These are phyloP conservation scores for Talaromyces pinophilus DNA, from an alignment of 2,329 filamentous ascomycete species.

Conservation along the genomic window DNA sequence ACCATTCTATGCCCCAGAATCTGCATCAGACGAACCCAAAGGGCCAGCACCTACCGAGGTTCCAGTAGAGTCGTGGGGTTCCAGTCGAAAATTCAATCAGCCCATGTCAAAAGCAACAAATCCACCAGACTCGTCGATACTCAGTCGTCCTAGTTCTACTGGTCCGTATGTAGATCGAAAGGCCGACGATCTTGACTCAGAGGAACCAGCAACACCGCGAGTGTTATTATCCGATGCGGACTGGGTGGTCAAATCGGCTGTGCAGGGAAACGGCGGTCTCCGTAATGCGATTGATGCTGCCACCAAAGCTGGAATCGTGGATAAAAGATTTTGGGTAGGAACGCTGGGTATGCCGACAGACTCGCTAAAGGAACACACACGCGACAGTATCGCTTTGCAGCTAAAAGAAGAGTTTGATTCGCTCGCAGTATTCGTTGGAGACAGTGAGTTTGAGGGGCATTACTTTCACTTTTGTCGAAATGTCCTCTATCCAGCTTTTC, in stretches of 20 bases:
- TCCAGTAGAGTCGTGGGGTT: conserved; percentile 74
- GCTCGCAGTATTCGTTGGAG: conserved; percentile 78
- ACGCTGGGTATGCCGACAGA: conserved; percentile 93
- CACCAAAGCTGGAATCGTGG: conserved; percentile 64
- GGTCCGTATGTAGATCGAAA: conserved; percentile 29
- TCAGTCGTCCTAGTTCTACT: conserved; percentile 51
- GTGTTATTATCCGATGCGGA: conserved; percentile 67
- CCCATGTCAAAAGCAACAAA: conserved; percentile 74
- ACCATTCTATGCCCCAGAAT: conserved; percentile 32
- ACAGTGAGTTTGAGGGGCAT: conserved; percentile 90
- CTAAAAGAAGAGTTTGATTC: conserved; percentile 79
- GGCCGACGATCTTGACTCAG: conserved; percentile 21
- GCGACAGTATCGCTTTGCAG: conserved; percentile 77
- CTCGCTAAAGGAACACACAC: conserved; percentile 71
- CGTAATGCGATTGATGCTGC: conserved; percentile 85
- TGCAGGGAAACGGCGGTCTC: conserved; percentile 89
- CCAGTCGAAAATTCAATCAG: conserved; percentile 67
- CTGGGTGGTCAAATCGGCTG: conserved; percentile 79
- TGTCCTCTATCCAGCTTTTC: conserved; percentile 93
- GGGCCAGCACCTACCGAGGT: conserved; percentile 60
- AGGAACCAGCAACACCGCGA: conserved; percentile 60
- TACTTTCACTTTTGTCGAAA: conserved; percentile 96
- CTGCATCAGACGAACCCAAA: conserved; percentile 34
- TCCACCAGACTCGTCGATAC: conserved; percentile 70
- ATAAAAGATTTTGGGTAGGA: conserved; percentile 81